Conservation (phyloP, 2,329 filamentous ascomycete species). For the Amylocarpus encephaloides region DNA sequence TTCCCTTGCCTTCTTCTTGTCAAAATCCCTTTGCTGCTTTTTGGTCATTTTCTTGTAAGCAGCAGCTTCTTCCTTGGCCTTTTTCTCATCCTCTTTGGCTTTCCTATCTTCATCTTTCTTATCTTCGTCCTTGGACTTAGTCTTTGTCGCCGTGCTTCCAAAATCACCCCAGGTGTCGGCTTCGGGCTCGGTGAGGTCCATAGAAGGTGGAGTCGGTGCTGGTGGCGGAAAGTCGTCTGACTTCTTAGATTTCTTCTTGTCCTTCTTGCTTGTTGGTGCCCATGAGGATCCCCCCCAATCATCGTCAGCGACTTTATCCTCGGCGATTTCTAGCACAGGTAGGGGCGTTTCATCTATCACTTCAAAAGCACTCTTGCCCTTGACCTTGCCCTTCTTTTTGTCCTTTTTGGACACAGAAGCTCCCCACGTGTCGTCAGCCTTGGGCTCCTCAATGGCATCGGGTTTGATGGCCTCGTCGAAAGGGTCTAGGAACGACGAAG, state of each 20-base stretch:
- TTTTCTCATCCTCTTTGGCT: constrained; percentile 42
- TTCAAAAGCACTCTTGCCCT: constrained; percentile 44
- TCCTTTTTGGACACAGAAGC: constrained; percentile 26
- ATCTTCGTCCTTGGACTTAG: constrained; percentile 39
- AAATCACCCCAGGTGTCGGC: constrained; percentile 34
- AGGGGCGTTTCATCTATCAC: constrained; percentile 41
- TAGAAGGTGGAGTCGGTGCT: constrained; percentile 42
- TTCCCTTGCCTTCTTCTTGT: constrained; percentile 32
- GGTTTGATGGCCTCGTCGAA: constrained; percentile 34
- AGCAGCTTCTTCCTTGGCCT: constrained; percentile 34
- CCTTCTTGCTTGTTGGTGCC: constrained; percentile 40
- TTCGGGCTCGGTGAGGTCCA: constrained; percentile 41
- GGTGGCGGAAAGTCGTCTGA: constrained; percentile 40
- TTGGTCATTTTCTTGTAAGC: constrained; percentile 37
- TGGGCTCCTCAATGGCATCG: constrained; percentile 44
- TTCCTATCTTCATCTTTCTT: constrained; percentile 45
- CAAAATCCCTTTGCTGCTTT: constrained; percentile 28
- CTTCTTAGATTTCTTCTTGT: constrained; percentile 36
- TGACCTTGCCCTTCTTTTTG: constrained; percentile 48
- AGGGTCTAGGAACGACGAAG: constrained; percentile 11
- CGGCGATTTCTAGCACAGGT: constrained; percentile 37
- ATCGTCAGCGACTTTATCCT: constrained; percentile 40
- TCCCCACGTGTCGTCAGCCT: constrained; percentile 34
- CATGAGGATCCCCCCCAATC: constrained; percentile 39
- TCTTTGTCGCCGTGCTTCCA: constrained; percentile 31